Evolutionary conservation across 176 grass and related monocot genomes (phyloP).

Genomic region (Hordeum marinum): DNA sequence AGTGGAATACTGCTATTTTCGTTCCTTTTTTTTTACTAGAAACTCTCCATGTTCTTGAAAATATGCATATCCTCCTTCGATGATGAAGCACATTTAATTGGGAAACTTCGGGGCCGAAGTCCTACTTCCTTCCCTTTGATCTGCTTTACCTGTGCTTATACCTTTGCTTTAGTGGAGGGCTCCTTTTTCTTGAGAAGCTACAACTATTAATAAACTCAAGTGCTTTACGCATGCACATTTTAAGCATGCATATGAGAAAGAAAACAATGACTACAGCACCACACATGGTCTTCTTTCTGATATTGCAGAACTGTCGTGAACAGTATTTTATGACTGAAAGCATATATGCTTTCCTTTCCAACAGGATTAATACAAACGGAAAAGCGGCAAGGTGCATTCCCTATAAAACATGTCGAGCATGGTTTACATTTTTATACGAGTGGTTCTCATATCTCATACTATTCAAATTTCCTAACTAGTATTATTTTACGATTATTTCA

Average conservation of each 20-base stretch:
- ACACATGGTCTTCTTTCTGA: neutral
- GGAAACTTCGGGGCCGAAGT: neutral
- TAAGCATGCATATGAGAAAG: conserved; percentile 20
- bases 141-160: neutral
- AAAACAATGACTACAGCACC: neutral
- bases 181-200: conserved; percentile 26
- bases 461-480: neutral
- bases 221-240: conserved; percentile 29
- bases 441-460: neutral
- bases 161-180: conserved; percentile 30
- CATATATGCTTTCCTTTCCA: neutral
- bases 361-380: neutral
- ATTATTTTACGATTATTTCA: neutral
- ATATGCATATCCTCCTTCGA: conserved; percentile 20
- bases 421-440: neutral
- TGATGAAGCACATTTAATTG: conserved; percentile 15
- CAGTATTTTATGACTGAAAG: conserved; percentile 28
- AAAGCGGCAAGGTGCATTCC: neutral
- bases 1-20: neutral
- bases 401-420: neutral
- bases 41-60: neutral
- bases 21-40: neutral
- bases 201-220: neutral
- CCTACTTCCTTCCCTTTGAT: neutral
- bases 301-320: neutral